Percentiles rank a stretch among this genome's conserved stretches.
phyloP scores from a whole-genome alignment of 805 yeast genomes.

The Wickerhamiella cacticola region DNA sequence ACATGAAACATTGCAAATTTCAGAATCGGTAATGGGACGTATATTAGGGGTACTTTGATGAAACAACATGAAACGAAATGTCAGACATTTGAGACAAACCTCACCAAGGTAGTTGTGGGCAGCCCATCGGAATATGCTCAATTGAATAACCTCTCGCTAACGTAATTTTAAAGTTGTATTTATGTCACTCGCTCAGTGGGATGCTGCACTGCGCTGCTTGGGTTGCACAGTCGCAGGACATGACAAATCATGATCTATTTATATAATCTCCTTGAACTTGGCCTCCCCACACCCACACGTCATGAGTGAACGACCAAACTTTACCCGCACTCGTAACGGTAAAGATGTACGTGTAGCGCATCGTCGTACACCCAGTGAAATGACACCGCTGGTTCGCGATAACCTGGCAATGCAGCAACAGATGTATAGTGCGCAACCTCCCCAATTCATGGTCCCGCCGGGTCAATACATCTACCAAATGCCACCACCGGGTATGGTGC shows the following conservation, averaged over 20 bases:
- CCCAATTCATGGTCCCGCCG: constrained; percentile 10
- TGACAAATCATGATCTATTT: constrained; percentile 11
- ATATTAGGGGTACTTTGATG: background rate
- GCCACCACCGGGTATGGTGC: constrained; percentile 17
- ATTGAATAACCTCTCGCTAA: too few species aligned
- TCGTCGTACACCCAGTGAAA: constrained; percentile 88
- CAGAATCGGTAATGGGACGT: background rate
- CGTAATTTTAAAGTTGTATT: too few species aligned
- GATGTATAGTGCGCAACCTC: constrained; percentile 69
- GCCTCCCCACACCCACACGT: constrained; percentile 6
- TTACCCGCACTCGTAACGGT: constrained; percentile 20
- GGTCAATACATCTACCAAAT: constrained; percentile 30
- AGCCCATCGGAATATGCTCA: too few species aligned
- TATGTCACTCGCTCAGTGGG: too few species aligned
- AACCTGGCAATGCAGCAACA: constrained; percentile 69
- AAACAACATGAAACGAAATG: constrained; percentile 3
- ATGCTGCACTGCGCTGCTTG: background rate
- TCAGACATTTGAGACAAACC: constrained; percentile 3
- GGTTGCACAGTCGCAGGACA: constrained; percentile 1
- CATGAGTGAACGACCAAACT: constrained; percentile 12
- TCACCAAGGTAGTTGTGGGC: too few species aligned
- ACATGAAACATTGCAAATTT: background rate
- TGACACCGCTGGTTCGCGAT: constrained; percentile 87
- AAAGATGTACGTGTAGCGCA: constrained; percentile 86
- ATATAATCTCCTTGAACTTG: constrained; percentile 6